Conservation (phyloP, 305 asterid species). For the Andrographis paniculata region DNA sequence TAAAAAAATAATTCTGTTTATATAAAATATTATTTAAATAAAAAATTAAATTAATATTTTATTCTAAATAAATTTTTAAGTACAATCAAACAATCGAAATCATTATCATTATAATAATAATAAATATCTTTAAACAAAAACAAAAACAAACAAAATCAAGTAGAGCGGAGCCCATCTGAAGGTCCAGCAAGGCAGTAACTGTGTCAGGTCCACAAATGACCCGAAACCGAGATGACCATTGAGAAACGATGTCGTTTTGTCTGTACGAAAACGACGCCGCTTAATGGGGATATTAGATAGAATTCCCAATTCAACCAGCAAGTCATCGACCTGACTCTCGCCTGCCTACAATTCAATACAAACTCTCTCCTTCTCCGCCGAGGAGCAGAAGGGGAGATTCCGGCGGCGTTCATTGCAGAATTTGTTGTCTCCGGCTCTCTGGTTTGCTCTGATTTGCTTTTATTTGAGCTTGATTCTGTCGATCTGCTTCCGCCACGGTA, state of each 20-base stretch:
- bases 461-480: slow-evolving; percentile 17
- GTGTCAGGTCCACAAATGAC: background rate
- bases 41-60: no score
- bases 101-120: no score
- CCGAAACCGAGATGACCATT: no score
- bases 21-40: no score
- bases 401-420: slow-evolving; percentile 3
- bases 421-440: slow-evolving; percentile 14
- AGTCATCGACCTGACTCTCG: slow-evolving; percentile 19
- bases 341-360: slow-evolving; percentile 27
- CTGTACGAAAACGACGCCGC: background rate
- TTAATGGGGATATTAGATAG: background rate
- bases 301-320: slow-evolving; percentile 3
- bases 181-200: no score
- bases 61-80: background rate
- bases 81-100: no score
- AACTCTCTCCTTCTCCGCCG: slow-evolving; percentile 36
- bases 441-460: slow-evolving; percentile 24
- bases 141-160: no score
- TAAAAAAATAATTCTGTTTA: background rate
- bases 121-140: no score
- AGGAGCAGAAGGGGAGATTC: slow-evolving; percentile 13
- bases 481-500: slow-evolving; percentile 26
- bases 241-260: no score
- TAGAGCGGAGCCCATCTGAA: no score